Conservation (phyloP, 2,329 filamentous ascomycete genomes). For the Fusarium nurragi region DNA sequence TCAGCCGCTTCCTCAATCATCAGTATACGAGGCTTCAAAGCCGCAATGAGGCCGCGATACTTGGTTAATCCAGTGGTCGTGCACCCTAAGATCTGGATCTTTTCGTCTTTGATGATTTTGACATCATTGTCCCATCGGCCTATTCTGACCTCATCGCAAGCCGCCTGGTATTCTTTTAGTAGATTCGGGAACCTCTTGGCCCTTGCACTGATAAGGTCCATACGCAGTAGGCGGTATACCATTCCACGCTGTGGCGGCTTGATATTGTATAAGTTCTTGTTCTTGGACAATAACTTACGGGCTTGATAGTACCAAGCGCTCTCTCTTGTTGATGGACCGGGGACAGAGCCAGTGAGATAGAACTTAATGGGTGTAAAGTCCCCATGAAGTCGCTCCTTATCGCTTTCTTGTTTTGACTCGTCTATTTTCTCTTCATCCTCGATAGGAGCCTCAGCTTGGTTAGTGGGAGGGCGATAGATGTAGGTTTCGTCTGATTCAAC, state of each 20-base stretch:
- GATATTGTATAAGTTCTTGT: slow-evolving; percentile 69
- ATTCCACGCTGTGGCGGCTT: slow-evolving; percentile 63
- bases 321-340: slow-evolving; percentile 6
- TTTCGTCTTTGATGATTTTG: slow-evolving; percentile 48
- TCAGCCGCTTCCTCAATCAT: slow-evolving; percentile 86
- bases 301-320: slow-evolving; percentile 28
- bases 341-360: slow-evolving; percentile 28
- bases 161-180: slow-evolving; percentile 59
- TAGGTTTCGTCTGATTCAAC: slow-evolving; percentile 35
- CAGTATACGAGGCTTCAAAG: slow-evolving; percentile 72
- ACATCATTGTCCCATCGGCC: slow-evolving; percentile 68
- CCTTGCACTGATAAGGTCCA: slow-evolving; percentile 60
- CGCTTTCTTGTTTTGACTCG: slow-evolving; percentile 26
- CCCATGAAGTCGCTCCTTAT: slow-evolving; percentile 64
- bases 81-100: slow-evolving; percentile 65
- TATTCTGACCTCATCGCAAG: slow-evolving; percentile 63
- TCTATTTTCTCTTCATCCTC: neutral
- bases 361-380: slow-evolving; percentile 50
- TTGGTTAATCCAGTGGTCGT: slow-evolving; percentile 86
- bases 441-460: slow-evolving; percentile 16
- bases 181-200: slow-evolving; percentile 58
- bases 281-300: slow-evolving; percentile 8
- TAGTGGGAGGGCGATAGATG: slow-evolving; percentile 35
- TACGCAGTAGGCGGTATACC: slow-evolving; percentile 73
- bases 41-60: slow-evolving; percentile 75